Percentiles rank a stretch among this genome's conserved stretches.
Evolutionary conservation across 257 asterid genomes (phyloP).

Genomic region (Plantago major): DNA sequence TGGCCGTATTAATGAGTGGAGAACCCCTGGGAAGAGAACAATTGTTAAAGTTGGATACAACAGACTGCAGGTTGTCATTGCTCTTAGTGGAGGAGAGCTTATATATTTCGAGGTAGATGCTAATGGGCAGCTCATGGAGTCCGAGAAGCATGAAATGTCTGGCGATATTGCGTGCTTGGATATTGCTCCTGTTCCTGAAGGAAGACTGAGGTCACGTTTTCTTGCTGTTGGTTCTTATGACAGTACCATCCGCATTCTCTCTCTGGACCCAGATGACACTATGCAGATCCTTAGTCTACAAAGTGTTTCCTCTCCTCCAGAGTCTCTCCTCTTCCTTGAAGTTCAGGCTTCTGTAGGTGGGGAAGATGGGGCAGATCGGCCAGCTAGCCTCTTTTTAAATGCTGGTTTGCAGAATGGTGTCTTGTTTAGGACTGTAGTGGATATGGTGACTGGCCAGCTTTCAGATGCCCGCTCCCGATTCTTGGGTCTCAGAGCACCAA

Average conservation of each 20-base stretch:
- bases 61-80: slow-evolving; percentile 98
- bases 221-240: slow-evolving; percentile 99
- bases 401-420: slow-evolving; percentile 96
- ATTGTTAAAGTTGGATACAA: slow-evolving; percentile 96
- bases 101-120: slow-evolving; percentile 96
- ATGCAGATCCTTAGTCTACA: slow-evolving; percentile 96
- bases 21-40: slow-evolving; percentile 99
- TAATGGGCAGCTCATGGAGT: slow-evolving; percentile 99
- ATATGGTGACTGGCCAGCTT: slow-evolving; percentile 96
- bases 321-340: slow-evolving; percentile 94
- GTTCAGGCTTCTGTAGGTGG: slow-evolving; percentile 99
- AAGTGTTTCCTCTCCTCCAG: slow-evolving; percentile 96
- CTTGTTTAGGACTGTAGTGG: slow-evolving; percentile 92
- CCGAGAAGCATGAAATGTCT: slow-evolving; percentile 97
- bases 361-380: slow-evolving; percentile 99
- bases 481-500: slow-evolving; percentile 93
- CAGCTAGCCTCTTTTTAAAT: slow-evolving; percentile 89
- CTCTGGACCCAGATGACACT: slow-evolving; percentile 95
- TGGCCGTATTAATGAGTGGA: slow-evolving; percentile 98
- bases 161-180: slow-evolving; percentile 99
- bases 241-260: slow-evolving; percentile 86
- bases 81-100: slow-evolving; percentile 96
- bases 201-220: slow-evolving; percentile 95
- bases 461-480: slow-evolving; percentile 98
- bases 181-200: slow-evolving; percentile 99